These are phyloP conservation scores for Suillus bovinus DNA, from an alignment of 768 basidiomycete species.

Conservation along the genomic window DNA sequence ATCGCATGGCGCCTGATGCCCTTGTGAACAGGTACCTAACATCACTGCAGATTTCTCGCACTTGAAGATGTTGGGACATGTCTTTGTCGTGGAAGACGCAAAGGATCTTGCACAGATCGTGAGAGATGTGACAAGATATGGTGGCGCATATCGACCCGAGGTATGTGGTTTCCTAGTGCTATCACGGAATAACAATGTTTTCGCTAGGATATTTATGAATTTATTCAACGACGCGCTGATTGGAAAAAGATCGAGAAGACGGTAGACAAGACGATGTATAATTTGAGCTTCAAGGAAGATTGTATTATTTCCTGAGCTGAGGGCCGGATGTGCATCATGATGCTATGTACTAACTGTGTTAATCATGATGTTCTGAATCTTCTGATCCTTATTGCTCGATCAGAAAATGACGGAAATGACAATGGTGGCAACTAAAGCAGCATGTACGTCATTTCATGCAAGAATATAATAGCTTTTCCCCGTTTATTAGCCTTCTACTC, in stretches of 20 bases:
- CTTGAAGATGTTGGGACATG: constrained; percentile 96
- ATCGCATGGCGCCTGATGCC: not conserved
- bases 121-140: constrained; percentile 91
- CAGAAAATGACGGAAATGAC: not conserved
- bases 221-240: constrained; percentile 90
- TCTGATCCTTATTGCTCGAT: not conserved
- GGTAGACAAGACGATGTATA: constrained; percentile 95
- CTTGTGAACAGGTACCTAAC: constrained; percentile 56
- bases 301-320: constrained; percentile 51
- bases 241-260: constrained; percentile 99
- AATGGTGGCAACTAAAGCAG: not conserved
- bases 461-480: too few relatives aligned
- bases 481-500: too few relatives aligned
- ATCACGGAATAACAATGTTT: not conserved
- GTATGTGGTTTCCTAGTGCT: constrained; percentile 39
- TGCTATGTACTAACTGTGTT: not conserved
- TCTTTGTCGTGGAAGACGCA: constrained; percentile 93
- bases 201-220: constrained; percentile 86
- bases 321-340: not conserved
- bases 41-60: constrained; percentile 90
- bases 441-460: too few relatives aligned
- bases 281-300: constrained; percentile 90
- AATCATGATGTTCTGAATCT: too few relatives aligned
- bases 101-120: constrained; percentile 97
- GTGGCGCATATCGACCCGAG: constrained; percentile 93